Evolutionary conservation across 345 rosid genomes (phyloP), one percentile per base, ranked within the genome.

Genomic region (Ricinus communis): DNA sequence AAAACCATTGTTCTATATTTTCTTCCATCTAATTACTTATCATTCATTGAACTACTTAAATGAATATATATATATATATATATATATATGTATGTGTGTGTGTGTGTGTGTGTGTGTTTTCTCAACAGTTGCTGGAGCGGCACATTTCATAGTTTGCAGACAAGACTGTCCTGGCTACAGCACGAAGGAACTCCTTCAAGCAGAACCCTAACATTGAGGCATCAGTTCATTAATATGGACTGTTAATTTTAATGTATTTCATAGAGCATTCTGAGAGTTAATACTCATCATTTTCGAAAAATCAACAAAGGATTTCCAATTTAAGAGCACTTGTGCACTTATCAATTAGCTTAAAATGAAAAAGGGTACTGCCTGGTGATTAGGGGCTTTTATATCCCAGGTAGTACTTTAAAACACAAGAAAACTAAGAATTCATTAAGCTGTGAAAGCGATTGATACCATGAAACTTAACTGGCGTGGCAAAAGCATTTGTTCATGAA

Each of bases 121-220:
- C n/a, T n/a, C n/a, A n/a, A 21, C 86, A 87, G 97, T 81, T 81
- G 87, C 97, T 15, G 90, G 91, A 59, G 96, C 97, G 9, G 96
- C 97, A 7, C 91, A 88, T 83, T 94, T 94, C 77, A 90, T 94
- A 69, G 91, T 88, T n/a, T 19, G 96, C 97, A 11, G 97, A 94
- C 88, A 94, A 91, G 91, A 91, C 98, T 43, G 87, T 94, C 74
- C 80, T 94, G 69, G 87, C 87, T 12, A 88, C 88, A 0, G 97
- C 97, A 54, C 75, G 97, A 76, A 90, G 40, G 82, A 90, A 90
- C 78, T 90, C 95, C 70, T 85, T 89, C 85, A 83, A 78, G 58
- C 59, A 79, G 59, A 24, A 51, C 18, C 58, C 77, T n/a, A 75
- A 68, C 72, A 69, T 45, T 45, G 65, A 82, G 70, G 83, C 80